Evolutionary conservation across 345 rosid genomes (phyloP).

Genomic region (Melaleuca alternifolia): DNA sequence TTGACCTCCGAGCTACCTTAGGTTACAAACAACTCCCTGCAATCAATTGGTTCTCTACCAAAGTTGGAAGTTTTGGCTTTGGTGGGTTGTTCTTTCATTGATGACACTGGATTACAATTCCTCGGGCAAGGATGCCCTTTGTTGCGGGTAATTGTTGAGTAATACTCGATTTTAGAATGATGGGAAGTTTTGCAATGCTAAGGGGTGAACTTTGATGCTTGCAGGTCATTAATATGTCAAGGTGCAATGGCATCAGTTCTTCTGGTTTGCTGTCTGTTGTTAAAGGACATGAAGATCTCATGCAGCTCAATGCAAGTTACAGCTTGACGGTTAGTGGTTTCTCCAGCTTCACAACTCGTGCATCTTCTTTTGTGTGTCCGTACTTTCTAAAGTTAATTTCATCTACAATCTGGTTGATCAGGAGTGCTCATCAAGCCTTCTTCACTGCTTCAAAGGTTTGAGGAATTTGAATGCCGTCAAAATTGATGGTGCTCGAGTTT

Average conservation of each 20-base stretch:
- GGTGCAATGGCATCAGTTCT: constrained; percentile 59
- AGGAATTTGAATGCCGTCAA: constrained; percentile 44
- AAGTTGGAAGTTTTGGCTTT: constrained; percentile 55
- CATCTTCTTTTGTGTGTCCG: background rate
- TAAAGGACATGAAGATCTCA: constrained; percentile 49
- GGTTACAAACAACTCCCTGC: constrained; percentile 66
- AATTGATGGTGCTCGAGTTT: constrained; percentile 57
- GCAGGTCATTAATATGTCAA: constrained; percentile 66
- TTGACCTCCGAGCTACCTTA: constrained; percentile 15
- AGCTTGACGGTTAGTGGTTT: constrained; percentile 50
- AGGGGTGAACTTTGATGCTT: background rate
- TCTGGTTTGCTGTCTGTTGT: constrained; percentile 39
- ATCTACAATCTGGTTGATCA: constrained; percentile 7
- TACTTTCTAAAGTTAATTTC: background rate
- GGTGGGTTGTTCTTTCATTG: constrained; percentile 51
- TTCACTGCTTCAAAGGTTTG: constrained; percentile 31
- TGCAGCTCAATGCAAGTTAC: constrained; percentile 49
- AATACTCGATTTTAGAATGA: background rate
- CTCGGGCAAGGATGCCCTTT: constrained; percentile 58
- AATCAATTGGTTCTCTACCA: constrained; percentile 47
- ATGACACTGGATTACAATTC: constrained; percentile 52
- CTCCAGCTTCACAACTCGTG: background rate
- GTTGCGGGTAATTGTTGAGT: constrained; percentile 38
- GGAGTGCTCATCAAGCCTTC: constrained; percentile 43
- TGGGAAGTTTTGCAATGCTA: background rate